phyloP scores from a whole-genome alignment of 768 basidiomycete species.

The Pulveroboletus sp. region DNA sequence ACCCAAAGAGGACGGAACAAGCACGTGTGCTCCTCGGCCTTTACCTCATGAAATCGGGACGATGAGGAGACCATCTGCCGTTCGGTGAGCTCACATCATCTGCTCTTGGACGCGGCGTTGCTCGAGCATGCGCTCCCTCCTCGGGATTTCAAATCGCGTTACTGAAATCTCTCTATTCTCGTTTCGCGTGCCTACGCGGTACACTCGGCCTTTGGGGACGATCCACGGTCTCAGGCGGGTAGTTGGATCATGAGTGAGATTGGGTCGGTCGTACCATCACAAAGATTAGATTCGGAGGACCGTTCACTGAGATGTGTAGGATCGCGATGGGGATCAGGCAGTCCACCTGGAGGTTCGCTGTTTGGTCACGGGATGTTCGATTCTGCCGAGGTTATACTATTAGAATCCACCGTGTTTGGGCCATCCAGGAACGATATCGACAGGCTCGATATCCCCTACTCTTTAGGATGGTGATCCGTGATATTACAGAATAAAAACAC shows the following conservation, averaged over 20 bases:
- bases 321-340: slow-evolving; percentile 25
- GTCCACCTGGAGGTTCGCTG: slow-evolving; percentile 11
- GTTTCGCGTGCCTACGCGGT: too few relatives aligned
- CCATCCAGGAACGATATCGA: too few relatives aligned
- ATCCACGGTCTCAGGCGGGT: too few relatives aligned
- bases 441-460: neutral
- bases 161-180: slow-evolving; percentile 31
- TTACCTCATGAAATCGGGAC: slow-evolving; percentile 56
- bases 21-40: slow-evolving; percentile 60
- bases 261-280: slow-evolving; percentile 25
- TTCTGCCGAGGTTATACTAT: too few relatives aligned
- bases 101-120: slow-evolving; percentile 55
- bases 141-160: slow-evolving; percentile 48
- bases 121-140: slow-evolving; percentile 48
- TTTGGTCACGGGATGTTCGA: neutral
- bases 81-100: slow-evolving; percentile 63
- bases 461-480: neutral
- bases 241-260: slow-evolving; percentile 38
- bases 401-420: too few relatives aligned
- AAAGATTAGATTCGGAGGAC: slow-evolving; percentile 42
- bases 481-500: slow-evolving; percentile 19
- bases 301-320: slow-evolving; percentile 38
- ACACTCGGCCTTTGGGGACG: too few relatives aligned
- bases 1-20: slow-evolving; percentile 71
- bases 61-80: slow-evolving; percentile 53